Evolutionary conservation across 1,284 basidiomycete genomes (phyloP).

Genomic region (Ganoderma sinense): DNA sequence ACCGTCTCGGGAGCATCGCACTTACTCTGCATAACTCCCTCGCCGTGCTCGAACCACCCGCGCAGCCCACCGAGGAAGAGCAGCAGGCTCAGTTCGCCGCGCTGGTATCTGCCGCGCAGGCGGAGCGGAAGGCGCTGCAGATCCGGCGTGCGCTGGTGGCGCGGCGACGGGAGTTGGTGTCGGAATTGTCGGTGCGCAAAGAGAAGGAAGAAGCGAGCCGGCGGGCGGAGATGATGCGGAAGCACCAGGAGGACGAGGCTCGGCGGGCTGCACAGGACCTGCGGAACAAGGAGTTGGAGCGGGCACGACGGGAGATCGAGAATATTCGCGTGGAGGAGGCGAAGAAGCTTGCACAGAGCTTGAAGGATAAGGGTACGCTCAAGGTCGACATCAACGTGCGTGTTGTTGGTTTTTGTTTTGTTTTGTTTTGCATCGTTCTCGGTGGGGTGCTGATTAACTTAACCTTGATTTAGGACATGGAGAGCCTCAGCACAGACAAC

Average conservation of each 20-base stretch:
- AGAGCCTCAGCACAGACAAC: slow-evolving; percentile 87
- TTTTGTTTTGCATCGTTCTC: neutral
- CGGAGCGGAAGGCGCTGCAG: slow-evolving; percentile 80
- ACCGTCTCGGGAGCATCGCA: slow-evolving; percentile 82
- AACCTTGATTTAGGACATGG: slow-evolving; percentile 67
- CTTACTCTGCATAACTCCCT: slow-evolving; percentile 78
- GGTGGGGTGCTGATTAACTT: slow-evolving; percentile 9
- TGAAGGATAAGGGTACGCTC: slow-evolving; percentile 87
- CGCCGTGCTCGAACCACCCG: slow-evolving; percentile 53
- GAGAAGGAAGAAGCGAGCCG: slow-evolving; percentile 91
- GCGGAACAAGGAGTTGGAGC: slow-evolving; percentile 79
- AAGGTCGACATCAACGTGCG: slow-evolving; percentile 86
- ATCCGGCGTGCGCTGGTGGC: slow-evolving; percentile 86
- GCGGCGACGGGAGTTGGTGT: slow-evolving; percentile 87
- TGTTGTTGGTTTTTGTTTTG: slow-evolving; percentile 20
- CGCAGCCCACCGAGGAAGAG: slow-evolving; percentile 54
- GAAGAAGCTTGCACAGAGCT: slow-evolving; percentile 87
- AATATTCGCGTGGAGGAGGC: slow-evolving; percentile 86
- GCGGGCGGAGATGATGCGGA: slow-evolving; percentile 75
- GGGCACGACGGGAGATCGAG: slow-evolving; percentile 86
- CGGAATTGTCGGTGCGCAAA: slow-evolving; percentile 86
- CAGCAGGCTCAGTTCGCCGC: slow-evolving; percentile 59
- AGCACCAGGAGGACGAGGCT: slow-evolving; percentile 80
- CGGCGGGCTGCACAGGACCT: slow-evolving; percentile 74
- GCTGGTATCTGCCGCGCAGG: slow-evolving; percentile 66